These are phyloP conservation scores for Syncephalastrum racemosum DNA, from an alignment of 371 early-diverging fungal genomes.

Conservation along the genomic window DNA sequence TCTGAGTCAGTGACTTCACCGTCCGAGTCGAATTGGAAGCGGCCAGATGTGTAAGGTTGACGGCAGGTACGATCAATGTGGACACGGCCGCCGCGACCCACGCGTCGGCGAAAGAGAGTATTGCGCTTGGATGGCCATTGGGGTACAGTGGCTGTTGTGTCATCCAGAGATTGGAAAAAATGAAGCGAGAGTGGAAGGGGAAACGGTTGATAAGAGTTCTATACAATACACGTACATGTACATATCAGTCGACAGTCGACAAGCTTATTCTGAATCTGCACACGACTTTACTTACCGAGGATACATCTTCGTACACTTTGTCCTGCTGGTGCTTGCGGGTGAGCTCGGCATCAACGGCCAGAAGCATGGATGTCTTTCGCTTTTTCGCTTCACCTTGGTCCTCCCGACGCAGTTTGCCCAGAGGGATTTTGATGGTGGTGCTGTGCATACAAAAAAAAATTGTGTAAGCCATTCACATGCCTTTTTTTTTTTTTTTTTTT, in stretches of 20 bases:
- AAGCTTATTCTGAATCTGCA: neutral
- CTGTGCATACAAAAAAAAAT: slow-evolving; percentile 16
- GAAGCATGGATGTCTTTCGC: slow-evolving; percentile 32
- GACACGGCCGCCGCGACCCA: slow-evolving; percentile 64
- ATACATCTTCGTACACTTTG: slow-evolving; percentile 57
- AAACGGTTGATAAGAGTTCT: slow-evolving; percentile 56
- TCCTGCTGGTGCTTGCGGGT: slow-evolving; percentile 52
- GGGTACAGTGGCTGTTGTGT: too few relatives aligned
- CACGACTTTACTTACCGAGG: slow-evolving; percentile 39
- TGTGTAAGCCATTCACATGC: neutral
- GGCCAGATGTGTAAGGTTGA: slow-evolving; percentile 15
- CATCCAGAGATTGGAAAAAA: slow-evolving; percentile 25
- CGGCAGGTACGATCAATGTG: slow-evolving; percentile 47
- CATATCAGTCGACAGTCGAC: neutral
- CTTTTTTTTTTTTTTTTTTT: too few relatives aligned
- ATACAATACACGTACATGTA: slow-evolving; percentile 3
- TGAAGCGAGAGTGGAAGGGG: slow-evolving; percentile 35
- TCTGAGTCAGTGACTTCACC: slow-evolving; percentile 34
- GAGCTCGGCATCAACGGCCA: slow-evolving; percentile 50
- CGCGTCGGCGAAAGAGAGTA: slow-evolving; percentile 48
- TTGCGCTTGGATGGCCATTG: slow-evolving; percentile 2
- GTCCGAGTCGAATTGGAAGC: slow-evolving; percentile 39
- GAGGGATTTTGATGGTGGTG: slow-evolving; percentile 60
- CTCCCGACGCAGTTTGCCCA: slow-evolving; percentile 42
- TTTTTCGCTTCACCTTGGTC: slow-evolving; percentile 22